Conservation (phyloP, 208 protist genomes). For the Trypanosoma cruzi region DNA sequence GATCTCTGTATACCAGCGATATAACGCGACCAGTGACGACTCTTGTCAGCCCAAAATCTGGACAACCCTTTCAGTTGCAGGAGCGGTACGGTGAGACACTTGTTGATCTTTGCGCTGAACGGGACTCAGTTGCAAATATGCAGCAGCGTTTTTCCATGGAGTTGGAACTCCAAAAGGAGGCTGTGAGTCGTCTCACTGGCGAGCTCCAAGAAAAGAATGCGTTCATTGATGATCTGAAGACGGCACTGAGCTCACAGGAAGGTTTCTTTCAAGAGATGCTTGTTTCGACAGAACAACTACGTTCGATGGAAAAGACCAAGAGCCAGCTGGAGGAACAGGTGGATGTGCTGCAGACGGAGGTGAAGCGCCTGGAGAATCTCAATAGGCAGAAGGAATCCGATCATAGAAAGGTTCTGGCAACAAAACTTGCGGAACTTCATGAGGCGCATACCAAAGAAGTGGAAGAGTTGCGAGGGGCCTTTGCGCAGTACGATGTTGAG, state of each 20-base stretch:
- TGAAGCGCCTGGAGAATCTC: constrained; percentile 8
- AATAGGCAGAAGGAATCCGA: constrained; percentile 2
- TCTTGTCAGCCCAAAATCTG: background rate
- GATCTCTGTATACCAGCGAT: constrained; percentile 19
- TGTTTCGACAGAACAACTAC: constrained; percentile 26
- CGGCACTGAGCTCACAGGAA: constrained; percentile 26
- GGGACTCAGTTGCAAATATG: background rate
- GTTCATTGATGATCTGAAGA: constrained; percentile 30
- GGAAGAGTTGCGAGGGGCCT: constrained; percentile 41
- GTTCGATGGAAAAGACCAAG: constrained; percentile 13
- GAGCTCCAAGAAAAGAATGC: constrained; percentile 25
- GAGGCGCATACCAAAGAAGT: constrained; percentile 39
- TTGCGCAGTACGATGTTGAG: constrained; percentile 48
- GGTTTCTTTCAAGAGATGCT: constrained; percentile 35
- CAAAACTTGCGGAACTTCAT: constrained; percentile 32
- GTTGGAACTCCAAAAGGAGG: constrained; percentile 8
- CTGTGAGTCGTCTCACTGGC: constrained; percentile 4
- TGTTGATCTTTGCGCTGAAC: constrained; percentile 1
- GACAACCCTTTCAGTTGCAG: background rate
- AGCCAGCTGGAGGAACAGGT: constrained; percentile 17
- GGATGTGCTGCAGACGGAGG: constrained; percentile 11
- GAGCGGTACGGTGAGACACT: background rate
- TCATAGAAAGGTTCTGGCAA: constrained; percentile 13
- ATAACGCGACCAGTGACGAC: background rate
- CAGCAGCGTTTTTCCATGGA: constrained; percentile 15